Conservation (phyloP, 208 protist genomes). For the Crithidia expoeki region DNA sequence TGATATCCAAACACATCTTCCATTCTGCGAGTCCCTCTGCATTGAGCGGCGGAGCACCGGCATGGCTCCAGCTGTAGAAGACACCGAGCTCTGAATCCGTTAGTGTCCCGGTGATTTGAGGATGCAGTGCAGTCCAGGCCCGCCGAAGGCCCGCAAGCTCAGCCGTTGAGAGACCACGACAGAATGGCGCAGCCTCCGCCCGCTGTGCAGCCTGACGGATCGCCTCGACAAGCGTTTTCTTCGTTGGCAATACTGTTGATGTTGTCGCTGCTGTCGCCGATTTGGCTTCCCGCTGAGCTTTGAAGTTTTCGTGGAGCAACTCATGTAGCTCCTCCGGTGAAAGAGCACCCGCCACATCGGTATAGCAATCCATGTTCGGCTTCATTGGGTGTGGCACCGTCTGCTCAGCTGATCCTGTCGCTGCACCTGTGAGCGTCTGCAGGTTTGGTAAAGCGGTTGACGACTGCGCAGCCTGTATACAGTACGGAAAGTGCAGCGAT, state of each 20-base stretch:
- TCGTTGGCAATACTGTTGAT: constrained; percentile 14
- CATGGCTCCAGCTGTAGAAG: constrained; percentile 61
- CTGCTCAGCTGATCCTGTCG: not conserved
- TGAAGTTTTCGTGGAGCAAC: constrained; percentile 33
- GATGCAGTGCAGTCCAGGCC: constrained; percentile 58
- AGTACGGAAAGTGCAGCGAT: constrained; percentile 55
- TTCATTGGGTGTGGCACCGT: constrained; percentile 22
- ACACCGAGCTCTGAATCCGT: constrained; percentile 44
- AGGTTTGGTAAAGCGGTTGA: constrained; percentile 10
- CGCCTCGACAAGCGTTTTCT: constrained; percentile 25
- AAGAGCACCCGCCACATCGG: constrained; percentile 43
- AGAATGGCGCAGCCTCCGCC: constrained; percentile 29
- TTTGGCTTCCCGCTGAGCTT: constrained; percentile 2
- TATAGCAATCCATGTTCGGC: constrained; percentile 34
- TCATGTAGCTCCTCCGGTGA: constrained; percentile 45
- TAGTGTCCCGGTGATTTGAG: constrained; percentile 39
- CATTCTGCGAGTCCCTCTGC: constrained; percentile 31
- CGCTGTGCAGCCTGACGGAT: constrained; percentile 28
- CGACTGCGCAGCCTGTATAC: constrained; percentile 28
- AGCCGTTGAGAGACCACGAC: constrained; percentile 24
- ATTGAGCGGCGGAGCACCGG: constrained; percentile 19
- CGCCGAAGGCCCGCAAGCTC: constrained; percentile 59
- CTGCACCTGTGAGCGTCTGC: not conserved
- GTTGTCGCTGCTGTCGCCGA: too few relatives aligned
- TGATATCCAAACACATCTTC: constrained; percentile 47